A percentile compares a stretch with the other conserved stretches of the same genome.
These are phyloP conservation scores for Cryoendolithus antarcticus DNA, from an alignment of 2,329 filamentous ascomycete genomes.

Conservation along the genomic window DNA sequence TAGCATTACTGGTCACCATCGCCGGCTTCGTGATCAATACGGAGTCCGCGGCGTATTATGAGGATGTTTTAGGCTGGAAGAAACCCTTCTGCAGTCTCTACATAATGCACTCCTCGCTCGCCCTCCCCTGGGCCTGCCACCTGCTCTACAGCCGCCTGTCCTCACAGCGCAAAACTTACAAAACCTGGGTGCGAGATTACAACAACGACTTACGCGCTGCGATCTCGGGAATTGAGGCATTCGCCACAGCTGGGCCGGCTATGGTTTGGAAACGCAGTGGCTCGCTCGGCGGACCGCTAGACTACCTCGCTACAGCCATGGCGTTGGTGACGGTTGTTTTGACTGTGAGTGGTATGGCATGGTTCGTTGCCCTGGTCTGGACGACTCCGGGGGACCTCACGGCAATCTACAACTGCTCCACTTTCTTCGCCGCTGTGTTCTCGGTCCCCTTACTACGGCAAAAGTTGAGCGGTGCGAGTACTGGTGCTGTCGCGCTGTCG, in stretches of 20 bases:
- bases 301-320: conserved; percentile 20
- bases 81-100: conserved; percentile 23
- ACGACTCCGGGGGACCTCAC: conserved; percentile 23
- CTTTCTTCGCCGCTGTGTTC: conserved; percentile 23
- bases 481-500: conserved; percentile 20
- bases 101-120: conserved; percentile 20
- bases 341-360: conserved; percentile 18
- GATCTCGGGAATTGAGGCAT: conserved; percentile 19
- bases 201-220: conserved; percentile 18
- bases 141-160: conserved; percentile 15
- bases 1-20: conserved; percentile 16
- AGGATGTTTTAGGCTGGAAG: conserved; percentile 20
- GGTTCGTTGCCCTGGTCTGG: conserved; percentile 19
- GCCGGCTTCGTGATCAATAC: conserved; percentile 21
- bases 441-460: conserved; percentile 20
- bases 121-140: conserved; percentile 20
- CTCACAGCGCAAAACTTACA: conserved; percentile 10
- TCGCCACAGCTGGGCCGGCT: conserved; percentile 13
- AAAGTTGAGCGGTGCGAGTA: conserved; percentile 15
- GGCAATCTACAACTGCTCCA: conserved; percentile 24
- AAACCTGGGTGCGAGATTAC: conserved; percentile 18
- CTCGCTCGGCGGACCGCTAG: conserved; percentile 16
- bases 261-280: conserved; percentile 15
- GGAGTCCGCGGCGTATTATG: conserved; percentile 22
- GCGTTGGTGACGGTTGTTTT: conserved; percentile 18